Conservation (phyloP, 768 basidiomycete species). For the Psilocybe tampanensis region DNA sequence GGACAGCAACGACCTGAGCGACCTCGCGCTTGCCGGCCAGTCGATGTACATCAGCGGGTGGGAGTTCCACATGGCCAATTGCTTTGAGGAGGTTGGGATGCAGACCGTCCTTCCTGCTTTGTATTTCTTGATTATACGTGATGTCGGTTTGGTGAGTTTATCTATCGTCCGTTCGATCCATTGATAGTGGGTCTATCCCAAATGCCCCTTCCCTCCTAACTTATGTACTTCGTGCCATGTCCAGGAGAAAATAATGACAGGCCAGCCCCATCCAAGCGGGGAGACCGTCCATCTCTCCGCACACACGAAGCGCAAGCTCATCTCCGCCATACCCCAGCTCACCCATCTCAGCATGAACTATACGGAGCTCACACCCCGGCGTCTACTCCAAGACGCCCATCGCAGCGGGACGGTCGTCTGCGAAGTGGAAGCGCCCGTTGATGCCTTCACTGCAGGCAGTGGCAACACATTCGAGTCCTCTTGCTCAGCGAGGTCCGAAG, state of each 20-base stretch:
- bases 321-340: not conserved
- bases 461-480: not conserved
- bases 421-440: not conserved
- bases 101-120: not conserved
- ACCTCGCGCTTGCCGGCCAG: not conserved
- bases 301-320: not conserved
- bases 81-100: not conserved
- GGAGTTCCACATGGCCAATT: not conserved
- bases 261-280: too few relatives aligned
- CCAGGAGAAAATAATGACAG: too few relatives aligned
- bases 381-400: not conserved
- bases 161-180: too few relatives aligned
- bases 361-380: not conserved
- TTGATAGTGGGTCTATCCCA: too few relatives aligned
- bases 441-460: too few relatives aligned
- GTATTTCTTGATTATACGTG: not conserved
- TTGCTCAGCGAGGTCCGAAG: not conserved
- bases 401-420: not conserved
- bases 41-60: not conserved
- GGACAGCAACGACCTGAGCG: not conserved
- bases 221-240: too few relatives aligned
- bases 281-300: too few relatives aligned
- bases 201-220: too few relatives aligned
- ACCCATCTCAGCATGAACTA: not conserved
- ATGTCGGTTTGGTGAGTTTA: not conserved